Evolutionary conservation across 805 yeast genomes (phyloP), one percentile per base, ranked within the genome.

Genomic region (Saccharomycopsis sp.): DNA sequence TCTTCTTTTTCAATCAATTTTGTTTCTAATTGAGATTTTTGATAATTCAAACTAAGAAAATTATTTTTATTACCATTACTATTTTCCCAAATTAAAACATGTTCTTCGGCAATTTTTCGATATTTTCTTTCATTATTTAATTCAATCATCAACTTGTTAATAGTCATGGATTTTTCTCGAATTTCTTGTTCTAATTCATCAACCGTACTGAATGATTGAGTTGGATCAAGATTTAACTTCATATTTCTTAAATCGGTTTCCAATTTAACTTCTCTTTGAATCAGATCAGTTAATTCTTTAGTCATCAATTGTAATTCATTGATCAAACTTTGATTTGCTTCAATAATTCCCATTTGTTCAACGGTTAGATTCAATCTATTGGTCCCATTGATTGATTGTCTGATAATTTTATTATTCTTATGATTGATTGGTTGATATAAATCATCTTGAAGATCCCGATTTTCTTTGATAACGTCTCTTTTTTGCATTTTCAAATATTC

Each of bases 91-190:
- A 76, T 56, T 26, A 80, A 52, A 0, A 78, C 72, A 49, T 79
- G 77, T 47, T 80, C 88, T 51, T 82, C 92, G 21, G 85, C 77
- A 21, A 79, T 72, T 48, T 70, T 76, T 39, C 94, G 60, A 41
- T 74, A 69, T 48, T 72, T 62, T 46, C 89, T 64, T 54, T 83
- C 89, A 23, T 72, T 74, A 41, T 71, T 73, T 42, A 83, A 54
- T 45, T 71, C 69, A 34, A 70, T 72, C 31, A 78, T 70, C 42
- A 83, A 52, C 18, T 69, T 69, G 1, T 71, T 64, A 21, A 80
- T 68, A 25, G 63, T 65, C 1, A 60, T 40, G 1, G 70, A 57
- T 34, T 65, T 61, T 23, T 64, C 60, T 15, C 66, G 58, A 9
- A 62, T 40, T 36, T 61, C 61, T 12, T 50, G 41, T 34, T 58